Percentiles rank a stretch among this genome's conserved stretches.
phyloP scores from a whole-genome alignment of 106 monocot species.

The Apostasia shenzhenica region DNA sequence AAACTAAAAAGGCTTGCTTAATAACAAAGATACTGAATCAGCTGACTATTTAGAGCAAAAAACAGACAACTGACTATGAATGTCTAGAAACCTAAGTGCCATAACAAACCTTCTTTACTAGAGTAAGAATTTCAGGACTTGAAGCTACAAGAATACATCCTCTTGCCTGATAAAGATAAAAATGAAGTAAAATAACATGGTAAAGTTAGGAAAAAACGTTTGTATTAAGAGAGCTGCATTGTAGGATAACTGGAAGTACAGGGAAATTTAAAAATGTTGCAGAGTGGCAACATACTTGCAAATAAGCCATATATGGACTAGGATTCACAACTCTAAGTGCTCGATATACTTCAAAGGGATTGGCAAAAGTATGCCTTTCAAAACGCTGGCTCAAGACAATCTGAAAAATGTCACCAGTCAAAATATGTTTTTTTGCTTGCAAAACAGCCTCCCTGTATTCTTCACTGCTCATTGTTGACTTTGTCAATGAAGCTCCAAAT shows the following conservation, averaged over 20 bases:
- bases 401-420: slow-evolving; percentile 93
- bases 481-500: slow-evolving; percentile 47
- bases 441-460: slow-evolving; percentile 74
- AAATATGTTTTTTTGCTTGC: slow-evolving; percentile 84
- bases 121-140: slow-evolving; percentile 93
- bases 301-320: slow-evolving; percentile 88
- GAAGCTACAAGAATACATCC: slow-evolving; percentile 95
- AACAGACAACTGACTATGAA: not conserved
- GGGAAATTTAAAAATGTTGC: not conserved
- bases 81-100: not conserved
- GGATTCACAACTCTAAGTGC: slow-evolving; percentile 88
- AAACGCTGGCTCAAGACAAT: slow-evolving; percentile 95
- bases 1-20: too few relatives aligned
- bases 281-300: slow-evolving; percentile 46
- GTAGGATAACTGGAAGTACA: not conserved
- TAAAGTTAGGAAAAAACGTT: too few relatives aligned
- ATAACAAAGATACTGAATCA: too few relatives aligned
- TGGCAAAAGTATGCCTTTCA: slow-evolving; percentile 84
- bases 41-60: not conserved
- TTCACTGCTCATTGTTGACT: slow-evolving; percentile 69
- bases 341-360: slow-evolving; percentile 96
- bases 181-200: not conserved
- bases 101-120: slow-evolving; percentile 45
- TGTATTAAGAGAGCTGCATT: not conserved
- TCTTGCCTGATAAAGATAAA: slow-evolving; percentile 46